These are phyloP conservation scores for Amauroascus verrucosus DNA, from an alignment of 2,329 filamentous ascomycete genomes.

Conservation along the genomic window DNA sequence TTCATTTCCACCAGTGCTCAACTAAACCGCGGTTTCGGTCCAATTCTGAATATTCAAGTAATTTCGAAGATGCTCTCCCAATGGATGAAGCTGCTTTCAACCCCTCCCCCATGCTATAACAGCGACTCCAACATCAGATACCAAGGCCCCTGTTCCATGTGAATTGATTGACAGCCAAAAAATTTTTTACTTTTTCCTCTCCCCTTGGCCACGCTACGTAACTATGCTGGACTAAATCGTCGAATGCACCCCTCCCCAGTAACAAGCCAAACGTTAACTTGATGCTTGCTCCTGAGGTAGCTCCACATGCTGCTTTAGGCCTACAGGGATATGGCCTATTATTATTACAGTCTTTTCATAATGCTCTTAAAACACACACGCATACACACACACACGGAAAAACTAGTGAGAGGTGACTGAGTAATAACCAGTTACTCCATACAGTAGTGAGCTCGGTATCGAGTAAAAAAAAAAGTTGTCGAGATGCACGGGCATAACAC, in stretches of 20 bases:
- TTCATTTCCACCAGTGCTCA: conserved; percentile 3
- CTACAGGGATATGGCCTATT: conserved; percentile 7
- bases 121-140: conserved; percentile 3
- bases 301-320: conserved; percentile 6
- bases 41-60: conserved; percentile 5
- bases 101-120: not conserved
- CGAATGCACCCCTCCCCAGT: conserved; percentile 9
- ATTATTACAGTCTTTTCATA: conserved; percentile 7
- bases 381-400: not conserved
- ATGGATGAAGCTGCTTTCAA: not conserved
- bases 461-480: conserved; percentile 1
- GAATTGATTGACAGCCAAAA: conserved; percentile 9
- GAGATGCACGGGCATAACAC: not conserved
- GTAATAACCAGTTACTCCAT: not conserved
- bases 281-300: conserved; percentile 10
- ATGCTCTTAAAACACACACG: not conserved
- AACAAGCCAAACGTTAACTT: not conserved
- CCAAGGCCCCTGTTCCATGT: conserved; percentile 9
- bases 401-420: not conserved
- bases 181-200: not conserved
- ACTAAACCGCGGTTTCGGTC: conserved; percentile 4
- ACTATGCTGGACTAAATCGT: not conserved
- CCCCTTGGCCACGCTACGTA: conserved; percentile 9
- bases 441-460: not conserved
- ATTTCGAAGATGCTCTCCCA: not conserved